Base-by-base conservation (phyloP, 495 filamentous ascomycete genomes). In the Oidiodendron maius region DNA sequence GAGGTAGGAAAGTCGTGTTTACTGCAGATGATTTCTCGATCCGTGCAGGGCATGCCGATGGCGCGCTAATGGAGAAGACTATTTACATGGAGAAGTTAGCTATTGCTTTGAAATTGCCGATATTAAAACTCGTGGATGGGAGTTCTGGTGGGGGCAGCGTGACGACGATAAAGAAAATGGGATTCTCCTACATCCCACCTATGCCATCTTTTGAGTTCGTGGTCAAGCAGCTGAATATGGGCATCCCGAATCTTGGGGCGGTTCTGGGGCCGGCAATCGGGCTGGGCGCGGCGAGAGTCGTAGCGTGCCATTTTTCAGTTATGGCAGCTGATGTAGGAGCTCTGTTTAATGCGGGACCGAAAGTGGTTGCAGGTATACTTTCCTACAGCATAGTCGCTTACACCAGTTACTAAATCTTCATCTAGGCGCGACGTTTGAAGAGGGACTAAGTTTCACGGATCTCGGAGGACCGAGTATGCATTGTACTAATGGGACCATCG, bases 11-110 rank as follows among this genome's bases (percentile, higher is more conserved):
- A 30, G 66, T 82, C 0, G 61, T 82, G 4, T 68, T 83, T 34
- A 81, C 79, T 1, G 77, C 77, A 5, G 80, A 82, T 52, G 80
- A 83, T 53, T 82, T 81, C 41, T 78, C 73, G n/a, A 74, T 83
- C 24, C 62, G 80, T 4, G 76, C 77, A 28, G 80, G 79, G 3
- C 80, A 83, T 67, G 76, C 78, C 0, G 80, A 83, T 61, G 79
- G 80, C 0, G 70, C 77, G 4, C 66, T 73, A 44, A 60, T 67
- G 41, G 75, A 67, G 36, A 82, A 80, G 67, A 82, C 77, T 12
- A 64, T 80, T 6, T 81, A 82, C 50, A 63, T 78, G 50, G 80
- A 83, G 62, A 76, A 76, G 34, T 43, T 76, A 32, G 69, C 71
- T 10, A 51, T 77, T 43, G 66, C 66, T 12, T 30, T 77, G 52